phyloP scores from a whole-genome alignment of 2,329 filamentous ascomycete genomes.

The Fusarium neocosmosporiellum region DNA sequence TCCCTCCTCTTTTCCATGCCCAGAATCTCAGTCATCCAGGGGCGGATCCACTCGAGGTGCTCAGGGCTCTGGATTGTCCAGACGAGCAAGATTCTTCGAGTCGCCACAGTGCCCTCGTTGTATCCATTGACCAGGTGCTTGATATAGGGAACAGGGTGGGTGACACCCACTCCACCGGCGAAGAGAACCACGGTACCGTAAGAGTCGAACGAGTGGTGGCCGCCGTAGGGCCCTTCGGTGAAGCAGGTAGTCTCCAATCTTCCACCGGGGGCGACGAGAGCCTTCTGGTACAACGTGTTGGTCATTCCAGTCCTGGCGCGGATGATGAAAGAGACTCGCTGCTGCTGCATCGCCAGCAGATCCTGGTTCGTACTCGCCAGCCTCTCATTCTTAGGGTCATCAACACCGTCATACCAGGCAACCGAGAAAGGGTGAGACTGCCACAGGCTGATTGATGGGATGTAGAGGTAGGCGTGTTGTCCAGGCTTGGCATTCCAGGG shows the following conservation, averaged over 20 bases:
- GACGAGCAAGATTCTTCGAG: constrained; percentile 77
- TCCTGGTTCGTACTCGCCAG: constrained; percentile 70
- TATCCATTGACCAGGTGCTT: constrained; percentile 77
- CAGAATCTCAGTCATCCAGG: constrained; percentile 85
- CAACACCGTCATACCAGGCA: constrained; percentile 78
- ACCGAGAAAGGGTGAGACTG: constrained; percentile 85
- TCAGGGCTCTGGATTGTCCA: constrained; percentile 85
- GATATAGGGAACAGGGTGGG: constrained; percentile 81
- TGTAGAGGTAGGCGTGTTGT: constrained; percentile 83
- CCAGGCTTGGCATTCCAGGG: constrained; percentile 82
- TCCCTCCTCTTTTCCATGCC: constrained; percentile 80
- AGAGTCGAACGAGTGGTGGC: constrained; percentile 75
- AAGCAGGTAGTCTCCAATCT: constrained; percentile 72
- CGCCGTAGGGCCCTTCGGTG: constrained; percentile 83
- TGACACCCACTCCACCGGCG: constrained; percentile 84
- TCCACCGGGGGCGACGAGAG: constrained; percentile 69
- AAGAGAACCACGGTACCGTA: constrained; percentile 85
- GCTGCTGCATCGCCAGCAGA: constrained; percentile 69
- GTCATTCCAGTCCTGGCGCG: constrained; percentile 81
- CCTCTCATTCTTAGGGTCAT: constrained; percentile 62
- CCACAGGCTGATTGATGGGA: constrained; percentile 77
- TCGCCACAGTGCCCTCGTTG: constrained; percentile 75
- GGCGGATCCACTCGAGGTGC: constrained; percentile 85
- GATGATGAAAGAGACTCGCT: constrained; percentile 77
- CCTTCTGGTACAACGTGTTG: constrained; percentile 74